Base-by-base conservation (phyloP, 148 eudicot species). In the Spergularia bocconei region DNA sequence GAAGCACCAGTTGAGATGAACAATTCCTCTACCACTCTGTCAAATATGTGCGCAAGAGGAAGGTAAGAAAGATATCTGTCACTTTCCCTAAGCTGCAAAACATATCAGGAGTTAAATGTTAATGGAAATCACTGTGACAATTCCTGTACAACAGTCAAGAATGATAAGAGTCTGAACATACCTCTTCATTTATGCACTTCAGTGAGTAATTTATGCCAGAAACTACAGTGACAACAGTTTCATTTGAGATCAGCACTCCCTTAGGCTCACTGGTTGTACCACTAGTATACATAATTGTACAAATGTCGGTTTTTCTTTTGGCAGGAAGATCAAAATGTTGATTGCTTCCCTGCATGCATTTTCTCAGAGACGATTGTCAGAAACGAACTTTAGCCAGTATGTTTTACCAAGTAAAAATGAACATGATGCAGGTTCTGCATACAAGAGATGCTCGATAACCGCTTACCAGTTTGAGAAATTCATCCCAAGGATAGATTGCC, bases 211-310 rank as follows among this genome's bases (percentile, higher is more conserved):
- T 82, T 19, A 91, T 86, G 58, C 97, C 99, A n/a, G 97, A 84
- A 36, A 92, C 87, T 16, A 96, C 82, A 0, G 98, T 87, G 73
- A 91, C 87, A 60, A 96, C 87, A 75, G 86, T 89, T 80, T 91
- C 91, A 57, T 92, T 86, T 13, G 99, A 85, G 39, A 96, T 88
- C 84, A 96, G 76, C 7, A 96, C 99, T 78, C 99, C 99, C 82
- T 96, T 96, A 41, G 99, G 99, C 73, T 96, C 99, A 20, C 99
- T 90, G 29, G 99, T 96, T 60, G 99, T 92, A 66, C 99, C 99
- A 77, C 99, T 96, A 4, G 99, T 96, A 70, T 96, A 96, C 98
- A 92, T 96, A 63, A 96, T 96, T 38, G 98, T 96, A 76, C 99
- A 92, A 12, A 92, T 86, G 63, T 96, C 99, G 2, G 84, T 84